Percentiles rank a stretch among this genome's conserved stretches.
Evolutionary conservation across 2,329 filamentous ascomycete genomes (phyloP).

Genomic region (Pseudogymnoascus sp.): DNA sequence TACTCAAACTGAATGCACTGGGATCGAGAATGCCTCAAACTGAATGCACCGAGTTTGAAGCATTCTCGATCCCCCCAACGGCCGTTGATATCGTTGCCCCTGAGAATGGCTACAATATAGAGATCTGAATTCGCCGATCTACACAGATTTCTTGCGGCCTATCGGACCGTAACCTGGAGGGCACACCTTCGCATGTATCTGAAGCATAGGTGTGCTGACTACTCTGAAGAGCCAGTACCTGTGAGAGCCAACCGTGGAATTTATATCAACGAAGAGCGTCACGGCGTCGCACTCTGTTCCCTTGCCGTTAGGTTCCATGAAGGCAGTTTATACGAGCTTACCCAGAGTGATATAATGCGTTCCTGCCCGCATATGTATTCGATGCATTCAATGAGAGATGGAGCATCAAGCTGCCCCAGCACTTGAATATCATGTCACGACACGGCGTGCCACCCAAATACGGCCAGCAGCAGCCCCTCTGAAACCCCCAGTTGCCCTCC

Average conservation of each 20-base stretch:
- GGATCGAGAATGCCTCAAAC: no score
- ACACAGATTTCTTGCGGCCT: not conserved
- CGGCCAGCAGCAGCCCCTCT: not conserved
- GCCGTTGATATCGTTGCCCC: not conserved
- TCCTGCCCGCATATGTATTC: not conserved
- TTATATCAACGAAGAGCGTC: not conserved
- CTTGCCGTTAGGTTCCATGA: not conserved
- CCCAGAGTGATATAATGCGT: not conserved
- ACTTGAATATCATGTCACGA: not conserved
- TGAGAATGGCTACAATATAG: not conserved
- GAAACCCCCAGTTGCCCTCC: not conserved
- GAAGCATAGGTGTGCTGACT: not conserved
- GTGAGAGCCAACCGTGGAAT: not conserved
- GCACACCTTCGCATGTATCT: not conserved
- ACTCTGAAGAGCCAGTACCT: not conserved
- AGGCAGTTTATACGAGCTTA: not conserved
- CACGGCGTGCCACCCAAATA: not conserved
- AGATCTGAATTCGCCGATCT: not conserved
- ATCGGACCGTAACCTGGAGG: not conserved
- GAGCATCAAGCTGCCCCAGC: not conserved
- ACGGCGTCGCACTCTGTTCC: not conserved
- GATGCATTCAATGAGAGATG: not conserved
- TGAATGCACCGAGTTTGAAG: no score
- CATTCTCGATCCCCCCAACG: not conserved
- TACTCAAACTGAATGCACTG: not conserved